phyloP scores from a whole-genome alignment of 2,329 filamentous ascomycete species.

The Ceratocystis diversiconidia region DNA sequence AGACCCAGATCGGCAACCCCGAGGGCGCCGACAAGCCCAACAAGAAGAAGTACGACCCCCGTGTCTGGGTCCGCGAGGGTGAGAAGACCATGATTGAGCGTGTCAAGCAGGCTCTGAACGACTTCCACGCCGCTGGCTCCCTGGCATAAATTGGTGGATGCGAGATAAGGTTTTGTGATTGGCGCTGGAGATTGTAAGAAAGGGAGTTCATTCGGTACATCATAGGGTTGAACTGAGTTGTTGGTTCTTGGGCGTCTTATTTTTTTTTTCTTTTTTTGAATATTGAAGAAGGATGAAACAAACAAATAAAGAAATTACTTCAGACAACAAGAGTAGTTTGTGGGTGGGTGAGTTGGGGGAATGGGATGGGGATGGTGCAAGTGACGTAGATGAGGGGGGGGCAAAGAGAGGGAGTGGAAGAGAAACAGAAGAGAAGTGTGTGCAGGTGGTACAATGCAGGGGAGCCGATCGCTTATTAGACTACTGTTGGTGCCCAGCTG shows the following conservation, averaged over 20 bases:
- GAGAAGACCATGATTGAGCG: conserved; percentile 92
- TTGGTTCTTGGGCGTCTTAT: conserved; percentile 1
- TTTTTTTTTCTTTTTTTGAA: not conserved
- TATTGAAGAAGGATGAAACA: not conserved
- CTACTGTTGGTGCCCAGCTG: no score
- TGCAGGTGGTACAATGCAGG: no score
- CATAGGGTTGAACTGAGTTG: not conserved
- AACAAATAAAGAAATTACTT: not conserved
- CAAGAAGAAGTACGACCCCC: conserved; percentile 76
- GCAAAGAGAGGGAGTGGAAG: no score
- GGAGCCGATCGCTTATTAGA: no score
- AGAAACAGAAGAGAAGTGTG: no score
- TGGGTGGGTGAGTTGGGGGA: no score
- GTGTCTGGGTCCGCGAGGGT: conserved; percentile 90
- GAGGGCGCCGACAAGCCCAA: conserved; percentile 96
- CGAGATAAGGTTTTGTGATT: not conserved
- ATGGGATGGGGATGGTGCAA: no score
- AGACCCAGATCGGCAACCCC: conserved; percentile 80
- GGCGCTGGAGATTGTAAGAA: not conserved
- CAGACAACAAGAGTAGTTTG: not conserved
- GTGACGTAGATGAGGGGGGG: no score
- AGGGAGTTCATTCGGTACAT: not conserved
- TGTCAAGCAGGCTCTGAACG: conserved; percentile 65
- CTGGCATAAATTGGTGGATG: conserved; percentile 7
- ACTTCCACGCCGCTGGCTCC: conserved; percentile 61